Evolutionary conservation across 2,329 filamentous ascomycete species (phyloP), one percentile per base, ranked within the genome.

Genomic region (Epichloe typhina): DNA sequence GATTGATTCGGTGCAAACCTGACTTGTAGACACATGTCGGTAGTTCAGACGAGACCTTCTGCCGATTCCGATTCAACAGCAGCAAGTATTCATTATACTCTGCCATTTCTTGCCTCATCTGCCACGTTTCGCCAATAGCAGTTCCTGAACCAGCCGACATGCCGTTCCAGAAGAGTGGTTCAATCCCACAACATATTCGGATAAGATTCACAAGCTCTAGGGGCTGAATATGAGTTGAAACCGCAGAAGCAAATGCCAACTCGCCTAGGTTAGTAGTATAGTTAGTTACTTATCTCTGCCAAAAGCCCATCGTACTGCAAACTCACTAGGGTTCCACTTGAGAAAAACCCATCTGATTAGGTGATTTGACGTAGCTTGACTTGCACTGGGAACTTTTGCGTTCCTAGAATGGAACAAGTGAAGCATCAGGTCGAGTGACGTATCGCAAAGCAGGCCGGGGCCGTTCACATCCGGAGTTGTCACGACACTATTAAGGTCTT

Each of bases 321-420:
- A 58, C 77, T 63, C 72, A 91, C 87, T 82, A 56, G 89, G 85
- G 56, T 82, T 82, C 89, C 91, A 98, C 59, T 78, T 83, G 36
- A 82, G 77, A 58, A 89, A 82, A 1, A 93, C 65, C 93, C 93
- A 98, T 58, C 82, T 76, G 51, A 93, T 78, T 37, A 93, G 76
- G 58, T 86, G 80, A 55, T 81, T 84, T 38, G 80, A 82, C 3
- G 82, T 84, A 39, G 74, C 73, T 57, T 82, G 78, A 56, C 79
- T 86, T 37, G 79, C 78, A 52, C 79, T 83, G 2, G 87, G 84
- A 43, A 84, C 80, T 58, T 83, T 77, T 31, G 77, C 74, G 56
- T 84, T 82, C 49, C 81, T 79, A 40, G 81, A 70, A 51, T 82
- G 76, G 37, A 93, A 71, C 41, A 94, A 65, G 50, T 78, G 77